These are phyloP conservation scores for Cryphonectria japonica DNA, from an alignment of 2,329 filamentous ascomycete genomes.

Conservation along the genomic window DNA sequence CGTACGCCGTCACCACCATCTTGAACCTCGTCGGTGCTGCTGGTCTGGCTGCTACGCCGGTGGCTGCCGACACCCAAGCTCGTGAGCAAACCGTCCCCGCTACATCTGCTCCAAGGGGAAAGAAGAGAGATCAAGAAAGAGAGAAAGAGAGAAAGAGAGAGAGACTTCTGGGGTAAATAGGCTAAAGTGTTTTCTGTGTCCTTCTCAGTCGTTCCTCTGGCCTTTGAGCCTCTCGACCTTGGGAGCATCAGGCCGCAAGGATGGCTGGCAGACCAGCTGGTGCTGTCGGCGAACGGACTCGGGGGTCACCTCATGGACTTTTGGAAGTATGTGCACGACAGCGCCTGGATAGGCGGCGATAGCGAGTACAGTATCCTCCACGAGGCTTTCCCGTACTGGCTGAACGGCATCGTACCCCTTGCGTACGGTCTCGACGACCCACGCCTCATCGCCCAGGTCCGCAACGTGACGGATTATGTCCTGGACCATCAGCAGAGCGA, in stretches of 20 bases:
- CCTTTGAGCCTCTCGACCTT: conserved; percentile 33
- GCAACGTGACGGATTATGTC: conserved; percentile 48
- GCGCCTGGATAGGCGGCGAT: conserved; percentile 54
- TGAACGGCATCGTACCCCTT: conserved; percentile 60
- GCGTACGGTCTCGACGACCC: conserved; percentile 54
- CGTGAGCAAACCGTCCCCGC: not conserved
- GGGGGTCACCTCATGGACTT: conserved; percentile 49
- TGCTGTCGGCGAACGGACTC: conserved; percentile 15
- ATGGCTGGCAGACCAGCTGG: conserved; percentile 22
- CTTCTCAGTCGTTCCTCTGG: conserved; percentile 15
- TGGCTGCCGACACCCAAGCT: conserved; percentile 11
- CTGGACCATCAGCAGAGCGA: conserved; percentile 52
- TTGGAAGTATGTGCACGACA: conserved; percentile 57
- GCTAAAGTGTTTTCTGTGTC: not conserved
- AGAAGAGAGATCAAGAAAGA: not conserved
- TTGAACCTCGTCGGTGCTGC: not conserved
- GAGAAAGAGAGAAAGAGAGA: not conserved
- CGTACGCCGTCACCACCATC: not conserved
- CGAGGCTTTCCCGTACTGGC: conserved; percentile 62
- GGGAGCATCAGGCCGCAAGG: conserved; percentile 27
- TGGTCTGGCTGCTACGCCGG: not conserved
- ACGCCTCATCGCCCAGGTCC: conserved; percentile 54
- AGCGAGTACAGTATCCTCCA: conserved; percentile 57
- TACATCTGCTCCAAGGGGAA: not conserved
- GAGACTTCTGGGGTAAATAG: not conserved